Percentiles rank a stretch among this genome's conserved stretches.
Conservation (phyloP, 169 alveolate species). For the Cytauxzoon felis region DNA sequence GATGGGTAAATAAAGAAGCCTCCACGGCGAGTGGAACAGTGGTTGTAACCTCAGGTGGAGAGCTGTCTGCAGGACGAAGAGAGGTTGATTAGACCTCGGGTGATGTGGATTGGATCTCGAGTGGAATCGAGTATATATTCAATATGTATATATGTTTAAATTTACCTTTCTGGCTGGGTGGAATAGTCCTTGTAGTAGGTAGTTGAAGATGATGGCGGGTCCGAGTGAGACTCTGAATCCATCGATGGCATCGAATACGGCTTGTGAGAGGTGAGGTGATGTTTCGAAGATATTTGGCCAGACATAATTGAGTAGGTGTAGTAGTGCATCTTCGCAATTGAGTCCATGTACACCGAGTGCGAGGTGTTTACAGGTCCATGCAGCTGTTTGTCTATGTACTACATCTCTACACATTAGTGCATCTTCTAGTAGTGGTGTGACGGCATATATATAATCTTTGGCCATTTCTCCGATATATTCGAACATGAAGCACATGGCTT, state of each 20-base stretch:
- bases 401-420: slow-evolving; percentile 98
- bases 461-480: slow-evolving; percentile 95
- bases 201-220: slow-evolving; percentile 92
- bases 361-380: slow-evolving; percentile 96
- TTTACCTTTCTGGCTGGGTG: slow-evolving; percentile 99
- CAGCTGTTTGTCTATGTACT: slow-evolving; percentile 98
- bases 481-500: slow-evolving; percentile 98
- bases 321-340: slow-evolving; percentile 94
- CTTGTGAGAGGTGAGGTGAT: slow-evolving; percentile 95
- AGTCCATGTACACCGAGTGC: slow-evolving; percentile 93
- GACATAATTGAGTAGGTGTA: slow-evolving; percentile 95
- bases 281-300: slow-evolving; percentile 99
- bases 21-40: no score
- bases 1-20: no score
- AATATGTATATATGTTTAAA: no score
- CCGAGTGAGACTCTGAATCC: slow-evolving; percentile 98
- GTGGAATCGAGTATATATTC: background rate
- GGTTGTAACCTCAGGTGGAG: no score
- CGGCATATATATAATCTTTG: slow-evolving; percentile 96
- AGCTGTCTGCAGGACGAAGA: no score
- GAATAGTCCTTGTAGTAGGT: slow-evolving; percentile 95
- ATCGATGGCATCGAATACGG: slow-evolving; percentile 97
- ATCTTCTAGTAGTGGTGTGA: slow-evolving; percentile 96
- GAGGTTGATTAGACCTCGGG: no score
- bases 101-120: no score